phyloP scores from a whole-genome alignment of 176 grass and related monocot genomes.

The Phyllostachys edulis region DNA sequence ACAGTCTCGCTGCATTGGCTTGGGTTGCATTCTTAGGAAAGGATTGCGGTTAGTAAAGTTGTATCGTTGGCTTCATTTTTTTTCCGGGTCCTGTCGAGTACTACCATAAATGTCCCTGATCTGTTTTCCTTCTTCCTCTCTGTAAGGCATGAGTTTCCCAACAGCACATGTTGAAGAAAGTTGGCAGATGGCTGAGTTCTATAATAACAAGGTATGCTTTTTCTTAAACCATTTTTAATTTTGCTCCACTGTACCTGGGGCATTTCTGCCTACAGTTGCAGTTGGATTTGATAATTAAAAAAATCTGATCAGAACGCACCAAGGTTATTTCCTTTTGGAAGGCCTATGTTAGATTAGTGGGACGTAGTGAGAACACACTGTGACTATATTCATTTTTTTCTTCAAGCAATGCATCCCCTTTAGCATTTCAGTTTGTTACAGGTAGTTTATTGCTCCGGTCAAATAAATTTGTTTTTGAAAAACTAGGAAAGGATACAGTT shows the following conservation, averaged over 20 bases:
- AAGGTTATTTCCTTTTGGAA: constrained; percentile 2
- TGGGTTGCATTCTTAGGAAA: constrained; percentile 96
- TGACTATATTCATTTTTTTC: not conserved
- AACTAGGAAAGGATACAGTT: not conserved
- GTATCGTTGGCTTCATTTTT: not conserved
- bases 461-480: not conserved
- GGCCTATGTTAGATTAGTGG: not conserved
- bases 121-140: constrained; percentile 2
- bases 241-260: not conserved
- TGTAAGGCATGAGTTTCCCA: constrained; percentile 88
- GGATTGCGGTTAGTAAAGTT: constrained; percentile 71
- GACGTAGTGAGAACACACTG: not conserved
- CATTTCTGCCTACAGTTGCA: not conserved
- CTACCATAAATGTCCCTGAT: constrained; percentile 1
- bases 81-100: not conserved
- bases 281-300: not conserved
- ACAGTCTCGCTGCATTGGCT: constrained; percentile 83
- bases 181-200: constrained; percentile 99
- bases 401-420: not conserved
- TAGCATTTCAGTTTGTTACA: not conserved
- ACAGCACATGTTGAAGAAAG: constrained; percentile 94
- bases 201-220: constrained; percentile 90
- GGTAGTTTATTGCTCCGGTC: not conserved
- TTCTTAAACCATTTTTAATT: not conserved
- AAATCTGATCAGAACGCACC: not conserved